These are phyloP conservation scores for Ettlia oleoabundans DNA, from an alignment of 139 green algal genomes.

Conservation along the genomic window DNA sequence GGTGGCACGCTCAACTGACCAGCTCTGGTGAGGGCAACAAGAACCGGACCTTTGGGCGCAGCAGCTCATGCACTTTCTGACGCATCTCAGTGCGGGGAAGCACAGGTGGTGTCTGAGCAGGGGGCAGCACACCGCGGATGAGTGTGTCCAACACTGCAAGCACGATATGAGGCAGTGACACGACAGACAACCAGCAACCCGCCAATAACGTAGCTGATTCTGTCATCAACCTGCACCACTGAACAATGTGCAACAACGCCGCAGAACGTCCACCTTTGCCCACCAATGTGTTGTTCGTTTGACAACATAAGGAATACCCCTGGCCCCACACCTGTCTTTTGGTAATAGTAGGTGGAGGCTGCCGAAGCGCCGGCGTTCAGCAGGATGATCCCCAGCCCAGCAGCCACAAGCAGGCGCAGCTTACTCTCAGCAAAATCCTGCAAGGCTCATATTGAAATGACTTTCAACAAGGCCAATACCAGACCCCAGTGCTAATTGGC, in stretches of 20 bases:
- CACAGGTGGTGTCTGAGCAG: slow-evolving; percentile 3
- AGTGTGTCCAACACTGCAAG: slow-evolving; percentile 28
- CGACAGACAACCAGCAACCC: too few species aligned
- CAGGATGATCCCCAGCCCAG: slow-evolving; percentile 1
- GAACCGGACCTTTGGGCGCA: background rate
- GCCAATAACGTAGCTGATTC: too few species aligned
- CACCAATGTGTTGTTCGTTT: too few species aligned
- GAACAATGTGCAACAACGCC: too few species aligned
- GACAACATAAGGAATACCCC: too few species aligned
- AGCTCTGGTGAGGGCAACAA: background rate
- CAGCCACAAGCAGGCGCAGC: slow-evolving; percentile 18
- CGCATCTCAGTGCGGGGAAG: slow-evolving; percentile 10
- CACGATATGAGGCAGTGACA: too few species aligned
- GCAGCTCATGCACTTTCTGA: background rate
- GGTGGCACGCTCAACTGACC: too few species aligned
- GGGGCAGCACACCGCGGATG: slow-evolving; percentile 22
- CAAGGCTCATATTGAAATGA: background rate
- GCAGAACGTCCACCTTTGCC: too few species aligned
- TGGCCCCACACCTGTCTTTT: background rate
- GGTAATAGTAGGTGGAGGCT: slow-evolving; percentile 5
- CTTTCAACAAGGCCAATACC: too few species aligned
- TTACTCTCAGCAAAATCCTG: slow-evolving; percentile 22
- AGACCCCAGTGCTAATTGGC: too few species aligned
- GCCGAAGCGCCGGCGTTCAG: background rate
- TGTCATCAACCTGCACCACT: too few species aligned